Conservation (phyloP, 345 rosid species). For the Lepidium africanum region DNA sequence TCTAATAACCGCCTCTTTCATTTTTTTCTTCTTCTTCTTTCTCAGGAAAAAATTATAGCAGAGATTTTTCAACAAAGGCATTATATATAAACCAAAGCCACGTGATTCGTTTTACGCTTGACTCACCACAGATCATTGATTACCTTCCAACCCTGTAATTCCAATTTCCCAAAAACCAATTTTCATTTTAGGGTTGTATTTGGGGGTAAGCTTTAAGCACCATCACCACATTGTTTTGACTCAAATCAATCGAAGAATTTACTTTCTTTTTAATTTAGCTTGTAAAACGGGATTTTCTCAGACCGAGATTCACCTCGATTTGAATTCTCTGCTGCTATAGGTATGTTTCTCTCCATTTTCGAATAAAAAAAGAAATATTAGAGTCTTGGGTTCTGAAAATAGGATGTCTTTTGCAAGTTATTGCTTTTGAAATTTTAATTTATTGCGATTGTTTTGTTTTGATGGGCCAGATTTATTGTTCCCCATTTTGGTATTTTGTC, state of each 20-base stretch:
- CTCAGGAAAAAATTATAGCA: background rate
- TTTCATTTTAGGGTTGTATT: conserved; percentile 8
- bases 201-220: background rate
- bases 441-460: background rate
- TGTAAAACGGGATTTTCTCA: background rate
- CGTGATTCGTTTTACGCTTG: conserved; percentile 23
- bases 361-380: background rate
- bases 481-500: conserved; percentile 4
- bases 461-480: conserved; percentile 1
- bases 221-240: conserved; percentile 11
- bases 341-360: conserved; percentile 7
- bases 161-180: background rate
- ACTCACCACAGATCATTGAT: conserved; percentile 17
- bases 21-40: background rate
- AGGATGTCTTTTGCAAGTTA: conserved; percentile 19
- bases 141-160: background rate
- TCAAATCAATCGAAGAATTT: conserved; percentile 1
- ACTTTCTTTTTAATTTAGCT: background rate
- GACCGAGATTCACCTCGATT: conserved; percentile 4
- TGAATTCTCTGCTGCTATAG: background rate
- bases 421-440: background rate
- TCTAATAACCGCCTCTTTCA: conserved; percentile 25
- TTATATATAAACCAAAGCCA: conserved; percentile 12
- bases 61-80: background rate
- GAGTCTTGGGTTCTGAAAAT: background rate